Base-by-base conservation (phyloP, 2,329 filamentous ascomycete species). In the Nemania sp. region DNA sequence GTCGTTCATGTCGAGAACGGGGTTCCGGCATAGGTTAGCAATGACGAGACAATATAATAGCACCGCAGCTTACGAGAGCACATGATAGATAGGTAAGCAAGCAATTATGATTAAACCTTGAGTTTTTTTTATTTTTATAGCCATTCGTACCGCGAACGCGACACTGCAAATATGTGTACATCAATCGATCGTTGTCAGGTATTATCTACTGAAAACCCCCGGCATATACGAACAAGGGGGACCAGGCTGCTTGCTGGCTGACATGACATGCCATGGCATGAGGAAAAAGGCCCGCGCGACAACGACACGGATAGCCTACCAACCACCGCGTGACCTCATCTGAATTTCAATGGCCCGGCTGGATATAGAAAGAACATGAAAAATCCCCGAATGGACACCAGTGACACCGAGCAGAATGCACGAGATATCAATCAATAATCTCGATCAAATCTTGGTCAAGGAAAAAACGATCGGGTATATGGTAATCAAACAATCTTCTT, bases 321-420 rank as follows among this genome's bases (percentile, higher is more conserved):
- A 7, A 7, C 13, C 13, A 7, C 34, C 34, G 34, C 13, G 35
- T 11, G 35, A 3, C 32, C 25, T 43, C n/a, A 15, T 59, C 48
- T 39, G 2, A 49, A 32, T 34, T 51, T 25, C 43, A 54, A 62
- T 56, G 62, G n/a, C n/a, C 62, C 55, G 21, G 13, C 34, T 56
- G 51, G 43, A 61, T 61, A 57, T 54, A 55, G 57, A n/a, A 53
- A n/a, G n/a, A n/a, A 48, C 47, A 49, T 37, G 39, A 29, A 51
- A 57, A 29, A 3, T n/a, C 42, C 54, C 54, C 46, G 18, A 48
- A 59, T 45, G 50, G 52, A 10, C 51, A 54, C 51, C 62, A 35
- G 39, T 21, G 58, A 64, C 62, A 49, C 62, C 62, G 52, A 62
- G 52, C 59, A 60, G 54, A 57, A 63, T 60, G 57, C 63, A 60